Conservation (phyloP, 202 grass and related monocot genomes). For the Hordeum pubiflorum region DNA sequence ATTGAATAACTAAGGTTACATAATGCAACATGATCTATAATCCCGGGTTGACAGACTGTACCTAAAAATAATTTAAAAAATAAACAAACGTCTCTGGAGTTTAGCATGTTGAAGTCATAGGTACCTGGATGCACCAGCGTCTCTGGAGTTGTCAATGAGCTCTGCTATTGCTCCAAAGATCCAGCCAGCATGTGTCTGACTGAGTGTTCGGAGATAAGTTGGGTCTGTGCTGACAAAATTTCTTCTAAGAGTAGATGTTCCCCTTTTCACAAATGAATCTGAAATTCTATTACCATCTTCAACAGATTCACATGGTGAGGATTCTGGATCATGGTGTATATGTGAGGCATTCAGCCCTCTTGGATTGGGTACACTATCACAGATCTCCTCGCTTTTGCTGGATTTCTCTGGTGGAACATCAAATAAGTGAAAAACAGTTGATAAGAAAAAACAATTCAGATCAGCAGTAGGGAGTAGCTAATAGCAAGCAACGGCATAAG, state of each 20-base stretch:
- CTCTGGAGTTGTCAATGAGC: slow-evolving; percentile 83
- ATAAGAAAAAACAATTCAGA: slow-evolving; percentile 3
- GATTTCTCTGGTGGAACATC: slow-evolving; percentile 6
- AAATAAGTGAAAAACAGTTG: slow-evolving; percentile 12
- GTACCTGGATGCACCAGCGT: slow-evolving; percentile 73
- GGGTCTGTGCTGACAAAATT: slow-evolving; percentile 64
- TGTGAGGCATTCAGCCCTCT: slow-evolving; percentile 13
- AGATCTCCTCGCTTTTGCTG: slow-evolving; percentile 35
- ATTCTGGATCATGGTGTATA: slow-evolving; percentile 29
- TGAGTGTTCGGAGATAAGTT: slow-evolving; percentile 74
- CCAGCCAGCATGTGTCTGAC: slow-evolving; percentile 82
- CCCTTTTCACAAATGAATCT: slow-evolving; percentile 21
- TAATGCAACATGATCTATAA: background rate
- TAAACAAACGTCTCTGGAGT: background rate
- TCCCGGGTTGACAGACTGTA: background rate
- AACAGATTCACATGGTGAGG: slow-evolving; percentile 38
- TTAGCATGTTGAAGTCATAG: background rate
- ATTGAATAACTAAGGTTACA: background rate
- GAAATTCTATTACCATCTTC: slow-evolving; percentile 30
- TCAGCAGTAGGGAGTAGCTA: background rate
- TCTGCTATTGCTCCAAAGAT: slow-evolving; percentile 92
- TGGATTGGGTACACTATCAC: slow-evolving; percentile 30
- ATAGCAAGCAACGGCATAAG: background rate
- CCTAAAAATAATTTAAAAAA: background rate
- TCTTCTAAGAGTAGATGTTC: slow-evolving; percentile 26